These are phyloP conservation scores for Candida glucosophila DNA, from an alignment of 1,139 yeast species.

Conservation along the genomic window DNA sequence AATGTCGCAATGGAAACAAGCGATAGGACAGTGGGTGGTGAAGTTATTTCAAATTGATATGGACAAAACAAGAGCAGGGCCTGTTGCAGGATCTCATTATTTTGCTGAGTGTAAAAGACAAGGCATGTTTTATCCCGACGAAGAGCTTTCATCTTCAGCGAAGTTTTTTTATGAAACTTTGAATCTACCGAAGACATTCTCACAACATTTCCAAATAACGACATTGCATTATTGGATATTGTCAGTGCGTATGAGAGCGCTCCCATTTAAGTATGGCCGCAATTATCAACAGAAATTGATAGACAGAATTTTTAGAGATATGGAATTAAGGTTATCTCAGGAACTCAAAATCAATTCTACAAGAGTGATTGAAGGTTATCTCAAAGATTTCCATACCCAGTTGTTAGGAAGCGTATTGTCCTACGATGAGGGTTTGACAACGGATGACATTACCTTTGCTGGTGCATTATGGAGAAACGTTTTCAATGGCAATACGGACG, in stretches of 20 bases:
- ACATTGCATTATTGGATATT: conserved; percentile 89
- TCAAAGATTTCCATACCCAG: conserved; percentile 87
- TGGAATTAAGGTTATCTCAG: conserved; percentile 75
- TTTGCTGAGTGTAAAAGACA: conserved; percentile 82
- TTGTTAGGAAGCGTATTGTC: conserved; percentile 83
- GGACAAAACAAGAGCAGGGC: conserved; percentile 89
- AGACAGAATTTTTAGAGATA: conserved; percentile 82
- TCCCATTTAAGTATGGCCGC: conserved; percentile 84
- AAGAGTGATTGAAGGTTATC: conserved; percentile 73
- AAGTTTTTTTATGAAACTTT: conserved; percentile 71
- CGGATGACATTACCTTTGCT: conserved; percentile 79
- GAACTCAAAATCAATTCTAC: conserved; percentile 84
- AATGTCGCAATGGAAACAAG: conserved; percentile 63
- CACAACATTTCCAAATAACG: conserved; percentile 93
- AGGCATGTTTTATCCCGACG: conserved; percentile 68
- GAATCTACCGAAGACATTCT: conserved; percentile 74
- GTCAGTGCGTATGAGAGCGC: conserved; percentile 88
- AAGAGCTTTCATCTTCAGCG: conserved; percentile 57
- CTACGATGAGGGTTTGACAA: conserved; percentile 84
- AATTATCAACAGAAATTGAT: conserved; percentile 89
- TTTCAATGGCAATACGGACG: conserved; percentile 76
- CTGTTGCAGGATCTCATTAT: conserved; percentile 85
- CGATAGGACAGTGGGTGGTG: conserved; percentile 65
- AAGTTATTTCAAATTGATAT: conserved; percentile 68
- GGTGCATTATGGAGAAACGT: conserved; percentile 88